These are phyloP conservation scores for Coemansia sp. DNA, from an alignment of 192 early-diverging fungal genomes.

Conservation along the genomic window DNA sequence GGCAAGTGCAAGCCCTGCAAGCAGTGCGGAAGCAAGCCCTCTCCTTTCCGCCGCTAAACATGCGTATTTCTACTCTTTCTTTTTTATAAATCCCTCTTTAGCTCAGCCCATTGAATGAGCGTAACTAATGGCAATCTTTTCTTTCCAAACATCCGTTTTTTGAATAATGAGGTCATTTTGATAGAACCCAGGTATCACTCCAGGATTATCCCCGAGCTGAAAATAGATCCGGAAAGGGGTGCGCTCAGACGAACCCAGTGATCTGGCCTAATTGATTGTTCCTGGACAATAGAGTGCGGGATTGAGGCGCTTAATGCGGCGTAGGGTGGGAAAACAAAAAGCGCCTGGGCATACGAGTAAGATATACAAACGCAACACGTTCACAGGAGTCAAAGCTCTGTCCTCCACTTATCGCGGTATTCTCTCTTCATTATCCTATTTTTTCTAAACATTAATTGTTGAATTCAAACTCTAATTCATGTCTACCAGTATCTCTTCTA, in stretches of 20 bases:
- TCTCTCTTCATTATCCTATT: not conserved
- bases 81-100: not conserved
- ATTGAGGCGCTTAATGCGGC: not conserved
- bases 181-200: not conserved
- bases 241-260: not conserved
- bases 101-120: not conserved
- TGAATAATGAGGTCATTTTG: not conserved
- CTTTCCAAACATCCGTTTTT: conserved; percentile 1
- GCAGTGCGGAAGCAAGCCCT: conserved; percentile 35
- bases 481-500: not conserved
- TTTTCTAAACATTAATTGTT: not conserved
- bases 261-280: not conserved
- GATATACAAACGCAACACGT: not conserved
- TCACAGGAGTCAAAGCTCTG: not conserved
- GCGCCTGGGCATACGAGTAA: not conserved
- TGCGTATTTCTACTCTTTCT: not conserved
- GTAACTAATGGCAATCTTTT: conserved; percentile 9
- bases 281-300: not conserved
- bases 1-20: conserved; percentile 61
- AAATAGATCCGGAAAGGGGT: not conserved
- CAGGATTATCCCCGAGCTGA: not conserved
- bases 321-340: not conserved
- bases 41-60: conserved; percentile 44
- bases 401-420: not conserved
- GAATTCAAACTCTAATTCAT: not conserved